Conservation (phyloP, 2,329 filamentous ascomycete species). For the Ophiognomonia clavigignenti-juglandacearum region DNA sequence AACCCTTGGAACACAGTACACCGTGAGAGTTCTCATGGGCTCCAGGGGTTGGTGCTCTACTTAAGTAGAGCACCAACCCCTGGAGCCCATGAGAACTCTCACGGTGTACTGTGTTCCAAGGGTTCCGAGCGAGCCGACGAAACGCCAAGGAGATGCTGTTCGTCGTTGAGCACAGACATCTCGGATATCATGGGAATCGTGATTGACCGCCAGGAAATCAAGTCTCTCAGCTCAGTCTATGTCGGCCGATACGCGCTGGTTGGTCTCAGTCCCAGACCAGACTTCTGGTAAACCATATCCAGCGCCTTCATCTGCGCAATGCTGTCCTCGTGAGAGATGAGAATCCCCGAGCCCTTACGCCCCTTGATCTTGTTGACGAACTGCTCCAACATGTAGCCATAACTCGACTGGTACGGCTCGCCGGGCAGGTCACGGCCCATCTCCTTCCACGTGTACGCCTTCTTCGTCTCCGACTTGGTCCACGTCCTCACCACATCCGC, state of each 20-base stretch:
- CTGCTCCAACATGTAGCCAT: slow-evolving; percentile 41
- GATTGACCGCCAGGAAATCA: no score
- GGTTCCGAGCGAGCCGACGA: no score
- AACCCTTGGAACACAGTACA: no score
- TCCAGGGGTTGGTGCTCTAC: no score
- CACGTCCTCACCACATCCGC: slow-evolving; percentile 20
- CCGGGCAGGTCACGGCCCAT: slow-evolving; percentile 25
- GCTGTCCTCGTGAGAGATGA: slow-evolving; percentile 37
- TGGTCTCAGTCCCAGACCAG: slow-evolving; percentile 20
- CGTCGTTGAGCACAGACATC: no score
- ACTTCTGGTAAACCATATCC: slow-evolving; percentile 41
- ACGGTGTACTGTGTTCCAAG: no score
- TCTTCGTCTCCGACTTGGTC: slow-evolving; percentile 22
- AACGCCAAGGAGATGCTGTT: no score
- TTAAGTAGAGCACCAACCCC: no score
- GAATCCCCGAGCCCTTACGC: slow-evolving; percentile 29
- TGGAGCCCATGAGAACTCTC: no score
- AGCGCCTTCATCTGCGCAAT: slow-evolving; percentile 40
- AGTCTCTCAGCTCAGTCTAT: no score
- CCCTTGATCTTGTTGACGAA: slow-evolving; percentile 42
- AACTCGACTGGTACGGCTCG: slow-evolving; percentile 37
- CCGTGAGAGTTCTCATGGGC: no score
- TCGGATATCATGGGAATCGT: no score
- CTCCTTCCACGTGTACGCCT: slow-evolving; percentile 31
- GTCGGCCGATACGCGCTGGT: slow-evolving; percentile 4